Evolutionary conservation across 441 rosid species (phyloP), one percentile per base, ranked within the genome.

Genomic region (Pelargonium hybrid): DNA sequence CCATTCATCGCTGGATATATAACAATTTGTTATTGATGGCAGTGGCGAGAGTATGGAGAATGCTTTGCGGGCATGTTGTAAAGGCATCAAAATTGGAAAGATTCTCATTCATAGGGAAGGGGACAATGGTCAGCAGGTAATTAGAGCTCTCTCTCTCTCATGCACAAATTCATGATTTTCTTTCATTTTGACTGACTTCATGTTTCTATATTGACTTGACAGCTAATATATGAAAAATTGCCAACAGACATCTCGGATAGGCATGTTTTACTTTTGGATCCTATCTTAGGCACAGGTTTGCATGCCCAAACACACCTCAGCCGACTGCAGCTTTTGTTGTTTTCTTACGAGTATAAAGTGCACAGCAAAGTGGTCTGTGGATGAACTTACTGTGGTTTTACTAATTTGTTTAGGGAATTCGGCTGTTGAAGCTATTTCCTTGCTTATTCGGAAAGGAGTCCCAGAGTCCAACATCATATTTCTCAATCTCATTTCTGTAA

Each of bases 41-140:
- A 93, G 97, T 71, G 98, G 98, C 17, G 98, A 93, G 86, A 93
- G 98, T 76, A 93, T 93, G 98, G 97, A 93, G 81, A 93, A 93
- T 74, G 98, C 98, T 37, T 76, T 91, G 75, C 87, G 98, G 61
- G 98, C 98, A 23, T 93, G 98, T 68, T 93, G 97, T 80, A 91
- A 93, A 82, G 98, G 97, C 48, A 93, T 93, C 85, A 91, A 93
- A 87, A 93, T 93, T 6, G 97, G 96, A 76, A 93, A 93, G 84
- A 91, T 93, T 67, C 88, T 93, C 48, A 91, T 93, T 75, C 97
- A 93, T 63, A 87, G 98, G 74, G 98, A 91, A 88, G 97, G 98
- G 7, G 97, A 93, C 85, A 88, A 93, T 45, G 98, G 98, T 69
- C 97, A 93, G 83, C 91, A 93, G 85, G 98, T 93, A 67, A 73